phyloP scores from a whole-genome alignment of 1,284 basidiomycete species.

The Ganoderma leucocontextum region DNA sequence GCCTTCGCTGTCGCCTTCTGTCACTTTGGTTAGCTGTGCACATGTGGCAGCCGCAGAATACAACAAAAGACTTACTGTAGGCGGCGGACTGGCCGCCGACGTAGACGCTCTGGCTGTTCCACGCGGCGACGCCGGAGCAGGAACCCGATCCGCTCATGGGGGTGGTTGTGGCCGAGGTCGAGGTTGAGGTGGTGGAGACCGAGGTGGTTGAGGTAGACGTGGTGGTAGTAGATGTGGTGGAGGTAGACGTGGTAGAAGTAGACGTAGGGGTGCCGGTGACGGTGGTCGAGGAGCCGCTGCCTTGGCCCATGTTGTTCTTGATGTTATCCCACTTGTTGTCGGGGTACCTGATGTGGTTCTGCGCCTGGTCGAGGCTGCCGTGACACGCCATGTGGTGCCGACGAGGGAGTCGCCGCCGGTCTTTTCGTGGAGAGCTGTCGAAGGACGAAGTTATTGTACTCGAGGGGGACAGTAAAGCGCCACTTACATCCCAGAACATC shows the following conservation, averaged over 20 bases:
- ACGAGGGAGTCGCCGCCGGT: slow-evolving; percentile 65
- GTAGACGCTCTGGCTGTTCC: slow-evolving; percentile 57
- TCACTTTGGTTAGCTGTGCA: slow-evolving; percentile 25
- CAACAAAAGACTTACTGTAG: slow-evolving; percentile 50
- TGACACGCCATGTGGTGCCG: slow-evolving; percentile 55
- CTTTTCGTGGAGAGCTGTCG: slow-evolving; percentile 71
- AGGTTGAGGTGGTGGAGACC: slow-evolving; percentile 35
- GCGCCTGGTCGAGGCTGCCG: slow-evolving; percentile 65
- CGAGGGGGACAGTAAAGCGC: not conserved
- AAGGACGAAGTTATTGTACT: not conserved
- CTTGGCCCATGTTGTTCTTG: slow-evolving; percentile 63
- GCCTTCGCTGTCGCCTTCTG: too few species aligned
- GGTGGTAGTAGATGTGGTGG: slow-evolving; percentile 44
- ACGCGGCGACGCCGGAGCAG: slow-evolving; percentile 45
- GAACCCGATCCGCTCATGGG: slow-evolving; percentile 53
- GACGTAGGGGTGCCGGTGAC: slow-evolving; percentile 29
- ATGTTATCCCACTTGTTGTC: slow-evolving; percentile 78
- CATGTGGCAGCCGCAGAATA: slow-evolving; percentile 1
- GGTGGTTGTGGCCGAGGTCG: slow-evolving; percentile 32
- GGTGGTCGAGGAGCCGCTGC: slow-evolving; percentile 16
- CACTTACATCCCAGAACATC: slow-evolving; percentile 83
- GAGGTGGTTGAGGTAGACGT: slow-evolving; percentile 34
- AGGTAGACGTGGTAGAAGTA: too few species aligned
- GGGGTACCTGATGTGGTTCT: slow-evolving; percentile 75
- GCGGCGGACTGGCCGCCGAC: slow-evolving; percentile 57